Percentiles rank a stretch among this genome's conserved stretches.
These are phyloP conservation scores for Astraeus odoratus DNA, from an alignment of 768 basidiomycete species.

Conservation along the genomic window DNA sequence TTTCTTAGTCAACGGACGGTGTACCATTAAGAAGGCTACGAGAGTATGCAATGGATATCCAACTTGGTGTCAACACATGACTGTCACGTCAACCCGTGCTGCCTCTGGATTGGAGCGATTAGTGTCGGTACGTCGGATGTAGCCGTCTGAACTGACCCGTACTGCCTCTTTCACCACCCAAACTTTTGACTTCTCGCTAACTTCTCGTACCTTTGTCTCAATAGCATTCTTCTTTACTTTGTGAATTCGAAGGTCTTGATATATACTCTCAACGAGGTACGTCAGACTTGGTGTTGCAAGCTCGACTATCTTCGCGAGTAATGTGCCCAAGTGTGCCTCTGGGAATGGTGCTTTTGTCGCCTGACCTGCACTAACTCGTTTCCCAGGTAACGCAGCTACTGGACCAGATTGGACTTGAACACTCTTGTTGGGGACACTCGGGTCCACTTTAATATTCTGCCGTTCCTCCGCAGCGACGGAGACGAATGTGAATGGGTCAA, in stretches of 20 bases:
- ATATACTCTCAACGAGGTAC: conserved; percentile 65
- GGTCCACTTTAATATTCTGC: conserved; percentile 16
- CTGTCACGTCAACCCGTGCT: neutral
- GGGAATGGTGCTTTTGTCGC: conserved; percentile 61
- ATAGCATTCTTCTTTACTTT: conserved; percentile 81
- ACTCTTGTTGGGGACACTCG: conserved; percentile 34
- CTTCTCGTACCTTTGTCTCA: conserved; percentile 72
- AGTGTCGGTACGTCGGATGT: neutral
- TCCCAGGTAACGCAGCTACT: conserved; percentile 17
- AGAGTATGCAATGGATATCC: neutral
- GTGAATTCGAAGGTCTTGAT: conserved; percentile 58
- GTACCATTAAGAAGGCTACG: neutral
- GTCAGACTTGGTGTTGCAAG: conserved; percentile 57
- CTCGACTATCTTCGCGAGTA: conserved; percentile 57
- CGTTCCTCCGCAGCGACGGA: conserved; percentile 40
- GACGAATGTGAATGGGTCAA: conserved; percentile 75
- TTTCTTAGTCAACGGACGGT: too few relatives aligned
- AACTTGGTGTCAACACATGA: neutral
- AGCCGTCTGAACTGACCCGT: conserved; percentile 3
- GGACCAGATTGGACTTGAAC: conserved; percentile 14
- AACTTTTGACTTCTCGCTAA: conserved; percentile 67
- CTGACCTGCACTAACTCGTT: conserved; percentile 14
- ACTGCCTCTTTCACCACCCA: conserved; percentile 56
- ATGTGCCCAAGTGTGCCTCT: conserved; percentile 49
- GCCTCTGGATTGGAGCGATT: conserved; percentile 6